Evolutionary conservation across 2,329 filamentous ascomycete genomes (phyloP).

Genomic region (Penicillium sp.): DNA sequence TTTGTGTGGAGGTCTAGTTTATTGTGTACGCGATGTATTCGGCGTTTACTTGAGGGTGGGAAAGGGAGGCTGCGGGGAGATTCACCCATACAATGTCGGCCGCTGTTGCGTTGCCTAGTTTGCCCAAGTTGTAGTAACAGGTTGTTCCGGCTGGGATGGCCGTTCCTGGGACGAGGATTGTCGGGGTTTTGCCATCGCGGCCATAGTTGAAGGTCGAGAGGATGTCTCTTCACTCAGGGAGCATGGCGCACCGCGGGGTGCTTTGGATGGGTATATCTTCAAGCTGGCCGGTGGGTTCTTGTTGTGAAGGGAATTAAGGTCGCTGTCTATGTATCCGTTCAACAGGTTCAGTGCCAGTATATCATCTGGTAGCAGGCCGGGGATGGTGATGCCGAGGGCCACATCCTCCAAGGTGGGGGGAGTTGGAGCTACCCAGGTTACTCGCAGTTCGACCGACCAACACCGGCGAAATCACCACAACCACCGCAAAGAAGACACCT

Average conservation of each 20-base stretch:
- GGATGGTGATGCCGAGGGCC: conserved; percentile 6
- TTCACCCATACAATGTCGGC: conserved; percentile 14
- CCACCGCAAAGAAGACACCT: too few relatives aligned
- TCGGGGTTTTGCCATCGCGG: not conserved
- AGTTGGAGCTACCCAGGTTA: too few relatives aligned
- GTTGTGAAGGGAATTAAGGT: conserved; percentile 12
- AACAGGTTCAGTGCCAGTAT: conserved; percentile 18
- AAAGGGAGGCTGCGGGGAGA: conserved; percentile 4
- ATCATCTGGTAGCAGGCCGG: conserved; percentile 20
- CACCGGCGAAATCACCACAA: too few relatives aligned
- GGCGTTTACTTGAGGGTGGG: conserved; percentile 13
- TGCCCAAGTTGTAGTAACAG: conserved; percentile 11
- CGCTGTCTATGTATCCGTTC: conserved; percentile 18
- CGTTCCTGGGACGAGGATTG: conserved; percentile 10
- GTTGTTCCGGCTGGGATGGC: conserved; percentile 7
- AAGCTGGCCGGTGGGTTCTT: conserved; percentile 1
- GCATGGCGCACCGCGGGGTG: conserved; percentile 8
- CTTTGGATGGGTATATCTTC: conserved; percentile 7
- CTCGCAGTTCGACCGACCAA: too few relatives aligned
- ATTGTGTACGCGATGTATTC: conserved; percentile 16
- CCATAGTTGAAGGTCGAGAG: conserved; percentile 11
- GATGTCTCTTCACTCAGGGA: conserved; percentile 1
- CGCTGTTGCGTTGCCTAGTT: not conserved
- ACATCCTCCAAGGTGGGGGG: conserved; percentile 2
- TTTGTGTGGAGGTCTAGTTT: conserved; percentile 6